Percentiles rank a stretch among this genome's conserved stretches.
These are phyloP conservation scores for Scenedesmus sp. DNA, from an alignment of 163 green algal genomes.

Conservation along the genomic window DNA sequence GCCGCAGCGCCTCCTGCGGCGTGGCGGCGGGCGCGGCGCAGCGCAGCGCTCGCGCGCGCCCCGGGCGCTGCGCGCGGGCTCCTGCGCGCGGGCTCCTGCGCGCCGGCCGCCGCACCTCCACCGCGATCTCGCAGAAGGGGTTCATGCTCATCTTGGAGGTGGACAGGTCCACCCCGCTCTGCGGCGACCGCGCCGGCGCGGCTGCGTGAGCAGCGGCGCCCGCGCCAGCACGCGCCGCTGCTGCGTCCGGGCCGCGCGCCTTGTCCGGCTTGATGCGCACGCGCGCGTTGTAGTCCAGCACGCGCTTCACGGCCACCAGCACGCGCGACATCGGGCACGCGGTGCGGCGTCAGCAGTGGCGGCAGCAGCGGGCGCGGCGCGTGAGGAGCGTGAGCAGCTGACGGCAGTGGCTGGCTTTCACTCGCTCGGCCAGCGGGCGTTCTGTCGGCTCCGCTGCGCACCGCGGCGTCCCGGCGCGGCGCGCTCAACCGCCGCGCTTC, in stretches of 20 bases:
- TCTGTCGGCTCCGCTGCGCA: no score
- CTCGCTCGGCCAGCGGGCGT: no score
- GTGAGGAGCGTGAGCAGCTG: no score
- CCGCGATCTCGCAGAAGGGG: slow-evolving; percentile 95
- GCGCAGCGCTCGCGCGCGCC: neutral
- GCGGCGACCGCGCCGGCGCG: slow-evolving; percentile 28
- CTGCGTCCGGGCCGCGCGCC: slow-evolving; percentile 27
- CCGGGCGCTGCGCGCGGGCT: slow-evolving; percentile 60
- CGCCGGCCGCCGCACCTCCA: slow-evolving; percentile 71
- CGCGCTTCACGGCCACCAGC: slow-evolving; percentile 91
- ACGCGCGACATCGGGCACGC: slow-evolving; percentile 53
- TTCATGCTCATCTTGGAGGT: slow-evolving; percentile 95
- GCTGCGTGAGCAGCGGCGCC: slow-evolving; percentile 12
- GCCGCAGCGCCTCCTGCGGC: slow-evolving; percentile 82
- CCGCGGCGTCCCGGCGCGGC: no score
- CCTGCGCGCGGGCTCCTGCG: slow-evolving; percentile 41
- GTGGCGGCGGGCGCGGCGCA: neutral
- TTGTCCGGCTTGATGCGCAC: slow-evolving; percentile 90
- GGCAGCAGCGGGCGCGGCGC: no score
- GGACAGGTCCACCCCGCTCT: slow-evolving; percentile 84
- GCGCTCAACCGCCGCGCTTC: no score
- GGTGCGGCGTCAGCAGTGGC: no score
- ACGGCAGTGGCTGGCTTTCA: no score
- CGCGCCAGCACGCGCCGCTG: neutral
- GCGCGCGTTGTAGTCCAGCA: slow-evolving; percentile 92